phyloP scores from a whole-genome alignment of 208 protist genomes.

The Crithidia mellificae region DNA sequence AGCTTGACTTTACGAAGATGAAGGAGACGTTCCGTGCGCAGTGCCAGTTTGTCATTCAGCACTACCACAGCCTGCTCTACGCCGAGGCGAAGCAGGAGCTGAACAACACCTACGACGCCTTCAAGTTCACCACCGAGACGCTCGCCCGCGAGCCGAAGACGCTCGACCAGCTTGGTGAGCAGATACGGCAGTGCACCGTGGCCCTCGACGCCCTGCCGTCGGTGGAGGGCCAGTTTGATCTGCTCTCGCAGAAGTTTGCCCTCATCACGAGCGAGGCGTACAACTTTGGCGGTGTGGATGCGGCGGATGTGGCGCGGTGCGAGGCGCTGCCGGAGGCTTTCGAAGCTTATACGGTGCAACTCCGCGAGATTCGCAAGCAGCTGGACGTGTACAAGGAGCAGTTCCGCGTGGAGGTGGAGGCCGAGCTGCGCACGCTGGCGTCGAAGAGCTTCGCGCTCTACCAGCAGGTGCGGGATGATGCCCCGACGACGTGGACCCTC shows the following conservation, averaged over 20 bases:
- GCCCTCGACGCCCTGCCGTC: constrained; percentile 78
- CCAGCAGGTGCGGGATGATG: constrained; percentile 88
- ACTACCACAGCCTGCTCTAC: constrained; percentile 96
- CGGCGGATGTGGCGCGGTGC: constrained; percentile 82
- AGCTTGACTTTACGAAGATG: constrained; percentile 96
- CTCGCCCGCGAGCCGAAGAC: constrained; percentile 90
- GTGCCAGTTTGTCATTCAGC: constrained; percentile 95
- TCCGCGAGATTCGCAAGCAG: constrained; percentile 78
- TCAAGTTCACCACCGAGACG: constrained; percentile 67
- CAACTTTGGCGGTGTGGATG: constrained; percentile 76
- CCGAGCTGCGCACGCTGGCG: constrained; percentile 84
- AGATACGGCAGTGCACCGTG: constrained; percentile 81
- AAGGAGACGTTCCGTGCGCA: constrained; percentile 96
- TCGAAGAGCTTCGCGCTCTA: constrained; percentile 80
- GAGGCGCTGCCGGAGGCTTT: constrained; percentile 89
- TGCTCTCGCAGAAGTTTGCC: constrained; percentile 94
- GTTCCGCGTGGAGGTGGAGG: constrained; percentile 94
- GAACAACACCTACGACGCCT: constrained; percentile 87
- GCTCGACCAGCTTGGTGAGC: constrained; percentile 93
- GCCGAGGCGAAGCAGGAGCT: constrained; percentile 91
- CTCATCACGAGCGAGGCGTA: constrained; percentile 90
- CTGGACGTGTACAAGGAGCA: constrained; percentile 95
- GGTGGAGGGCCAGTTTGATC: constrained; percentile 91
- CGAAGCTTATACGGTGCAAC: constrained; percentile 82
- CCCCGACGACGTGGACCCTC: constrained; percentile 69